phyloP scores from a whole-genome alignment of 225 moss, liverwort and hornwort genomes.

The Pseudisothecium myosuroides region DNA sequence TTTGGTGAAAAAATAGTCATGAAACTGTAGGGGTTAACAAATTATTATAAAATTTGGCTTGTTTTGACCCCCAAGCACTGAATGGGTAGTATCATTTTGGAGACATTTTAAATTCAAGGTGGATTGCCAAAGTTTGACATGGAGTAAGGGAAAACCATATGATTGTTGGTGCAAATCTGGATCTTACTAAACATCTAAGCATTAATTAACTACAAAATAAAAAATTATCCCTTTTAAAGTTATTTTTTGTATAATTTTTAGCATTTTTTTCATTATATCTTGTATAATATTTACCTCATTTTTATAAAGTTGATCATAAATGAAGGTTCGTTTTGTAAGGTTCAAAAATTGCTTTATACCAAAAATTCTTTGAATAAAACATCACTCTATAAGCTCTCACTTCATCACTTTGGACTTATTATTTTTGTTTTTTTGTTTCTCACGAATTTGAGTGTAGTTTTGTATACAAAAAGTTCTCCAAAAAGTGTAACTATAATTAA shows the following conservation, averaged over 20 bases:
- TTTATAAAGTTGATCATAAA: neutral
- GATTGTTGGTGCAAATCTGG: accelerated
- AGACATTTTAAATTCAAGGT: no score
- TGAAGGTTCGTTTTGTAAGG: neutral
- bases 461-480: no score
- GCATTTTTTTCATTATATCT: neutral
- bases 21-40: no score
- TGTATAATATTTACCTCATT: neutral
- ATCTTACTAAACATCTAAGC: no score
- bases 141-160: neutral
- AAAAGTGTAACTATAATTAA: no score
- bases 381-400: no score
- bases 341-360: neutral
- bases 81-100: accelerated
- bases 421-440: no score
- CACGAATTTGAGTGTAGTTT: no score
- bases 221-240: neutral
- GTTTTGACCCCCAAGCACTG: no score
- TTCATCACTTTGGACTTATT: no score
- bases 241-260: neutral
- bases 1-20: no score
- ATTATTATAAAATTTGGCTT: neutral
- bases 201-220: accelerated
- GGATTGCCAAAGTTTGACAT: neutral
- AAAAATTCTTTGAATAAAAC: neutral